These are phyloP conservation scores for Cladosporium colombiae DNA, from an alignment of 2,329 filamentous ascomycete species.

Conservation along the genomic window DNA sequence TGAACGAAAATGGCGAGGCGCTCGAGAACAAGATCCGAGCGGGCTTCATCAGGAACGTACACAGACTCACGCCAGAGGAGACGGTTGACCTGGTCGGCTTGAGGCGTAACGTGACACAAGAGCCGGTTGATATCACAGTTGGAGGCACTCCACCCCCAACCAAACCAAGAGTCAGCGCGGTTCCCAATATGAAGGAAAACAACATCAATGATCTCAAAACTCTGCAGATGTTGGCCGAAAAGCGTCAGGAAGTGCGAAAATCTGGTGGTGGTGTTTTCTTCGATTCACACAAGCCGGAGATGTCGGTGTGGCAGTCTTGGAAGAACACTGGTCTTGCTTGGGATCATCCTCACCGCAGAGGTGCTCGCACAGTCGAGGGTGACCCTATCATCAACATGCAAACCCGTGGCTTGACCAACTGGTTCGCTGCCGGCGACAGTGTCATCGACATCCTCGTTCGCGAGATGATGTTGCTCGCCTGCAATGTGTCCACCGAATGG, in stretches of 20 bases:
- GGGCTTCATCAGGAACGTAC: conserved; percentile 57
- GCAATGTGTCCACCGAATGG: conserved; percentile 54
- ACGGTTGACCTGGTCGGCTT: conserved; percentile 26
- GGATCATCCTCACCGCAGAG: conserved; percentile 43
- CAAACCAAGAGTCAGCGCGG: conserved; percentile 12
- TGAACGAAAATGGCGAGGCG: conserved; percentile 54
- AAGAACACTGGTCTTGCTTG: conserved; percentile 40
- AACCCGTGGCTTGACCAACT: conserved; percentile 38
- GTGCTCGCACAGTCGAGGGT: conserved; percentile 41
- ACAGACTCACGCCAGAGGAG: conserved; percentile 52
- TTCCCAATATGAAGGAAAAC: conserved; percentile 32
- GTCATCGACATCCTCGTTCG: conserved; percentile 38
- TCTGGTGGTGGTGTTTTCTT: conserved; percentile 43
- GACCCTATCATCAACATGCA: conserved; percentile 47
- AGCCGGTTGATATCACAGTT: conserved; percentile 34
- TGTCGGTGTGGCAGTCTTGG: conserved; percentile 41
- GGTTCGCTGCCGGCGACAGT: conserved; percentile 28
- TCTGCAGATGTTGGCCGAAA: conserved; percentile 39
- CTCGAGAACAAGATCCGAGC: conserved; percentile 56
- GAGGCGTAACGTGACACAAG: conserved; percentile 4
- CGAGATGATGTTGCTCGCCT: conserved; percentile 59
- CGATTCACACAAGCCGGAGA: conserved; percentile 30
- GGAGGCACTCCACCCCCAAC: conserved; percentile 36
- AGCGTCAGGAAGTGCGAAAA: conserved; percentile 37
- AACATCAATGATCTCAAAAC: conserved; percentile 37